Conservation (phyloP, 1,284 basidiomycete species). For the Trametes polyzona region DNA sequence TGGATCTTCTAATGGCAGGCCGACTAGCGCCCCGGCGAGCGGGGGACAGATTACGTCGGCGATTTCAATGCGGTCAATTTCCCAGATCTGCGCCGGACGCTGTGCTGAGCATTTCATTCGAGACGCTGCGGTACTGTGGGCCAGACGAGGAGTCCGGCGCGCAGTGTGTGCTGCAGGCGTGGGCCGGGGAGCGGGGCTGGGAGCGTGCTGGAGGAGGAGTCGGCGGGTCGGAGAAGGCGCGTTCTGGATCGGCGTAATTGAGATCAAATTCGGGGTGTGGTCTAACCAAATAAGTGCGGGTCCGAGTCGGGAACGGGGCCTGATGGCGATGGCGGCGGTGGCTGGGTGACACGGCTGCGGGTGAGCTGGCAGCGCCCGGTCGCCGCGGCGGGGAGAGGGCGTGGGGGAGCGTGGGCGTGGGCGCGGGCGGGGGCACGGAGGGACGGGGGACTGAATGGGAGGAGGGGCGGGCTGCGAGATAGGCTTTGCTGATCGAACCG, state of each 20-base stretch:
- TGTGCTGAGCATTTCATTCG: constrained; percentile 10
- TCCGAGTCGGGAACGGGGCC: constrained; percentile 10
- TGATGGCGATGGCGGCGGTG: constrained; percentile 14
- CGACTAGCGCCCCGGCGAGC: constrained; percentile 15
- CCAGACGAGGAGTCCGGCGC: neutral
- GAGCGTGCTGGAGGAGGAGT: neutral
- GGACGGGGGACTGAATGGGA: constrained; percentile 15
- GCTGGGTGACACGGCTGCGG: neutral
- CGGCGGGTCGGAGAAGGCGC: constrained; percentile 4
- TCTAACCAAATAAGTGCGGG: constrained; percentile 18
- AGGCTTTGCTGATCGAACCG: constrained; percentile 29
- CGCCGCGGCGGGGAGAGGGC: constrained; percentile 1
- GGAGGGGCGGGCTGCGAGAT: constrained; percentile 15
- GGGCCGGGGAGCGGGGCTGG: constrained; percentile 9
- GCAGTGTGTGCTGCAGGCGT: neutral
- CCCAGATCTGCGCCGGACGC: constrained; percentile 18
- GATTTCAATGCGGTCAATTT: constrained; percentile 12
- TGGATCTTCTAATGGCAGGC: constrained; percentile 22
- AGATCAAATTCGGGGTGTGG: constrained; percentile 25
- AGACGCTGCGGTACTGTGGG: neutral
- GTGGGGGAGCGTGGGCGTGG: neutral
- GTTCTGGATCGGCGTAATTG: constrained; percentile 24
- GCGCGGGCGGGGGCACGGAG: neutral
- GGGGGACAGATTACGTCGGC: constrained; percentile 23
- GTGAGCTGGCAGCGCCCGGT: constrained; percentile 3